Conservation (phyloP, 2,329 filamentous ascomycete species). For the Aspergillus viridinutans region DNA sequence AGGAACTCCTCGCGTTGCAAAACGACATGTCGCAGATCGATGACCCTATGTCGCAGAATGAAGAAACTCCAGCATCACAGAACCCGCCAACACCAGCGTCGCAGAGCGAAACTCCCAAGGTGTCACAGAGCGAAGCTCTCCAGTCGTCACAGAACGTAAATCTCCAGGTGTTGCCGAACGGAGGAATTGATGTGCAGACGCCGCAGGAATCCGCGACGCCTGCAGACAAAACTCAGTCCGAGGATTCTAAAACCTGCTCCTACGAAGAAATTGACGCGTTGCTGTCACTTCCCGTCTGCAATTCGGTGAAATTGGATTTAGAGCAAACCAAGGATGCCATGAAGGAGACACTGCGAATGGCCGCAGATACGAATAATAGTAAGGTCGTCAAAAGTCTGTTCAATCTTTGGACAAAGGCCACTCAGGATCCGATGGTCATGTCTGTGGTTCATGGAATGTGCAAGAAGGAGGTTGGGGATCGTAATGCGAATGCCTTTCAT, state of each 20-base stretch:
- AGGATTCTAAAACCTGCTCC: slow-evolving; percentile 3
- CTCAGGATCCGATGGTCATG: slow-evolving; percentile 29
- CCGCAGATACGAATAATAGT: slow-evolving; percentile 25
- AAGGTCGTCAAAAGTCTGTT: slow-evolving; percentile 27
- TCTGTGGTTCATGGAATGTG: slow-evolving; percentile 28
- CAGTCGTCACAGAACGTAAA: not conserved
- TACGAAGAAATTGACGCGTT: slow-evolving; percentile 15
- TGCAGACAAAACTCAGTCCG: slow-evolving; percentile 8
- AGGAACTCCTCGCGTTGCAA: slow-evolving; percentile 29
- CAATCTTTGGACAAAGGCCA: slow-evolving; percentile 24
- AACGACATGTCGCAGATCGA: not conserved
- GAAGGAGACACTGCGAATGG: slow-evolving; percentile 23
- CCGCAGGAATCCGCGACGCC: slow-evolving; percentile 12
- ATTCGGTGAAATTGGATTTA: slow-evolving; percentile 23
- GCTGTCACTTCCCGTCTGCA: slow-evolving; percentile 16
- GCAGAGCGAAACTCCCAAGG: not conserved
- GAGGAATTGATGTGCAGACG: slow-evolving; percentile 9
- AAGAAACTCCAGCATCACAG: not conserved
- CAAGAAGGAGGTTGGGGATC: slow-evolving; percentile 21
- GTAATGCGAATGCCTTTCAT: slow-evolving; percentile 28
- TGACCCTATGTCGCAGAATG: not conserved
- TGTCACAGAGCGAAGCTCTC: not conserved
- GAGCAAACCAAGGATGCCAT: slow-evolving; percentile 26
- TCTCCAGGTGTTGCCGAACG: slow-evolving; percentile 3
- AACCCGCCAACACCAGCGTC: not conserved